Base-by-base conservation (phyloP, 2,329 filamentous ascomycete genomes). In the Cladobotryum protrusum region DNA sequence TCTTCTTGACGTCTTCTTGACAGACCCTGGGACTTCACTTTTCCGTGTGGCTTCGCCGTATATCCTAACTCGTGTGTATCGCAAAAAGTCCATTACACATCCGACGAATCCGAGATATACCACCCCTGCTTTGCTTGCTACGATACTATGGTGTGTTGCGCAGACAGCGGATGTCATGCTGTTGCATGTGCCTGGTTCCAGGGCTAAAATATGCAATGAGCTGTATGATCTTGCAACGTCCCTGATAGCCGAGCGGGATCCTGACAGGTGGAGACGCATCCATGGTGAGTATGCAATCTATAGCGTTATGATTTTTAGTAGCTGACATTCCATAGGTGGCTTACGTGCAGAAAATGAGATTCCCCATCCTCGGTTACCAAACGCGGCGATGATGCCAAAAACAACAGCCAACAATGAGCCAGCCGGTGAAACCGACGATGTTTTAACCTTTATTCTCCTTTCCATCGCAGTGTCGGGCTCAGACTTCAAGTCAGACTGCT, bases 141-240 rank as follows among this genome's bases (percentile, higher is more conserved):
- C 72, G 1, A 75, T 77, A 50, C 62, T 78, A 0, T 78, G 73
- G 68, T 72, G 68, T 41, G 68, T 71, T 9, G 69, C 72, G 0
- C 71, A 77, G 49, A 76, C 71, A 11, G 72, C 73, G 1, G 72
- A 75, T 45, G 70, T 72, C 44, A 67, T 65, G 24, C 56, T 71
- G 15, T 65, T 75, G 8, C 63, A 71, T 17, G 62, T 70, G 0
- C 71, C 67, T 7, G 70, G 70, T 0, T 67, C 69, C 2, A 63
- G 72, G 14, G 63, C 67, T 11, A 66, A 66, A 36, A 67, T 71
- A 6, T 67, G 60, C 54, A 69, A 64, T 56, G 70, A 59, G 51
- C 56, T 63, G 50, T 73, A 69, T 45, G 63, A 66, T 20, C 51
- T 70, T 8, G 61, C 66, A 4, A 68, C 64, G 3, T 60, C 59